A percentile compares a stretch with the other conserved stretches of the same genome.
These are phyloP conservation scores for Lactarius trivialis DNA, from an alignment of 768 basidiomycete genomes.

Conservation along the genomic window DNA sequence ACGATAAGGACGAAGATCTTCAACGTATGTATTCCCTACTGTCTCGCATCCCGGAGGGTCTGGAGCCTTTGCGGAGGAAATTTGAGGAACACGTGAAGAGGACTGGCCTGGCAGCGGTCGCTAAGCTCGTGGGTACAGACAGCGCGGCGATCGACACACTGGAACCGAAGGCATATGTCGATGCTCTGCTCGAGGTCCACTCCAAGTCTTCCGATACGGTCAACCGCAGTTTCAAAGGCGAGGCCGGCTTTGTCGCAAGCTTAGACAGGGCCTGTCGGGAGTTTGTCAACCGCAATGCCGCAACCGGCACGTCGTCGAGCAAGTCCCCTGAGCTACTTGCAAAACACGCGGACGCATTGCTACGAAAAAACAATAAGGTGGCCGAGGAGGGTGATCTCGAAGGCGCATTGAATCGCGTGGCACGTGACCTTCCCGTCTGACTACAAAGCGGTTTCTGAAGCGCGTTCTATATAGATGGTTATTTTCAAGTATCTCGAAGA, in stretches of 20 bases:
- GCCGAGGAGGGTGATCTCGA: conserved; percentile 89
- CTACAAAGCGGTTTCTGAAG: neutral
- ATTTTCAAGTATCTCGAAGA: conserved; percentile 98
- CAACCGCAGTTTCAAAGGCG: conserved; percentile 80
- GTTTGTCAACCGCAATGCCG: conserved; percentile 90
- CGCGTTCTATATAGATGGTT: conserved; percentile 60
- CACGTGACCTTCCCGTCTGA: conserved; percentile 34
- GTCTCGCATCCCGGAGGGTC: conserved; percentile 81
- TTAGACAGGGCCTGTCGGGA: conserved; percentile 93
- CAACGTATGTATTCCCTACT: conserved; percentile 94
- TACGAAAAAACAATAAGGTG: conserved; percentile 94
- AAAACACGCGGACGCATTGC: conserved; percentile 81
- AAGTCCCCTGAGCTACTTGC: conserved; percentile 91
- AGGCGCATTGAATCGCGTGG: conserved; percentile 83
- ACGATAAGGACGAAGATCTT: conserved; percentile 90
- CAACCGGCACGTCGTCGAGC: conserved; percentile 74
- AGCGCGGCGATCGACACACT: conserved; percentile 49
- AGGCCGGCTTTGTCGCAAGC: conserved; percentile 89
- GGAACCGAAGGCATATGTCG: conserved; percentile 93
- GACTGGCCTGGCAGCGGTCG: conserved; percentile 75
- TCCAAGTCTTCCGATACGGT: conserved; percentile 88
- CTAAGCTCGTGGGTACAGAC: conserved; percentile 56
- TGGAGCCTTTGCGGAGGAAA: conserved; percentile 84
- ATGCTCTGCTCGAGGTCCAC: conserved; percentile 86
- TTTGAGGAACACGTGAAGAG: conserved; percentile 96